Evolutionary conservation across 495 filamentous ascomycete genomes (phyloP), one percentile per base, ranked within the genome.

Genomic region (Cladorrhinum samala): DNA sequence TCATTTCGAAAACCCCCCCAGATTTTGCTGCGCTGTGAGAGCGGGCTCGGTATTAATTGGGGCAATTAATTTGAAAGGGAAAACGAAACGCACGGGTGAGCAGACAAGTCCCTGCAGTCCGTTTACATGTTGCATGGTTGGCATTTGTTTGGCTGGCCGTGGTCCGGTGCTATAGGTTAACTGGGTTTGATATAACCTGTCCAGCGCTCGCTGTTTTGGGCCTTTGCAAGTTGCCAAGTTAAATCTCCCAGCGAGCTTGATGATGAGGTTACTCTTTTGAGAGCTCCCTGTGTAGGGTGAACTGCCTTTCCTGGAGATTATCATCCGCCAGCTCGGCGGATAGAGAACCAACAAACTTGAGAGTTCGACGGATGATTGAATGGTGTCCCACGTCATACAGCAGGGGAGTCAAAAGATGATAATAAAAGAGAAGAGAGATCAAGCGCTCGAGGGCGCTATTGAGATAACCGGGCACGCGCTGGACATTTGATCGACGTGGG

Each of bases 141-240:
- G n/a, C 46, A 39, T 16, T 39, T 37, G 17, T 51, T 40, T 51
- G 46, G 47, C 20, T 30, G 47, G 25, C 9, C 33, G 53, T 47
- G 49, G 23, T 54, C 55, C 46, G 46, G 30, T 53, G 37, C 55
- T 59, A 60, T 63, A 53, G 47, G 40, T 57, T 8, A 27, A 49
- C 46, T 55, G 44, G 43, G 36, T 50, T 24, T 49, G 52, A 51
- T 63, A 53, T 59, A 57, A 36, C 27, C 27, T 11, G 30, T 7
- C 49, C 14, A 37, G 7, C 30, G 7, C 30, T 37, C 30, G 7
- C 30, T 37, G 7, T 37, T 37, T 37, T 14, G 7, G 30, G 7
- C 30, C 30, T 14, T 6, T 37, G n/a, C n/a, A n/a, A n/a, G n/a
- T n/a, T n/a, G n/a, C n/a, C n/a, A n/a, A n/a, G n/a, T n/a, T n/a